phyloP scores from a whole-genome alignment of 2,329 filamentous ascomycete genomes.

The Colletotrichum salicis region DNA sequence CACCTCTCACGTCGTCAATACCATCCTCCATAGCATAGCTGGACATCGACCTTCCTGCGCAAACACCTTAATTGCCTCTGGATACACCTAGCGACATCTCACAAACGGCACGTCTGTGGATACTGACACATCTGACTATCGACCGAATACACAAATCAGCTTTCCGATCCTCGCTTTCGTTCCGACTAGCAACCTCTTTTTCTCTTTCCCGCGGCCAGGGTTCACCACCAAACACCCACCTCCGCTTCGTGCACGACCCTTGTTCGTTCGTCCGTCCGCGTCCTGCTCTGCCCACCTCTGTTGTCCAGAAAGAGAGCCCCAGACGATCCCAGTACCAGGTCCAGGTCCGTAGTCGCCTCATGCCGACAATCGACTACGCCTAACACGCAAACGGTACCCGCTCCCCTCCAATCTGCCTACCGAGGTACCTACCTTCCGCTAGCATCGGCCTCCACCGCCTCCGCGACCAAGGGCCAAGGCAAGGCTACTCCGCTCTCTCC shows the following conservation, averaged over 20 bases:
- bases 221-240: not conserved
- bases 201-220: not conserved
- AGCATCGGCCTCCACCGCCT: slow-evolving; percentile 28
- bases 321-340: slow-evolving; percentile 10
- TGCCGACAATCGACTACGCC: not conserved
- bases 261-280: slow-evolving; percentile 4
- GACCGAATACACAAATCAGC: not conserved
- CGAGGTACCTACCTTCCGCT: slow-evolving; percentile 19
- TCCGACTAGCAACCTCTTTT: slow-evolving; percentile 11
- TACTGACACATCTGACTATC: not conserved
- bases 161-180: slow-evolving; percentile 15
- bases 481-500: slow-evolving; percentile 34
- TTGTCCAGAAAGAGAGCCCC: not conserved
- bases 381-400: slow-evolving; percentile 14
- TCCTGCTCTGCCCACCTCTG: slow-evolving; percentile 8
- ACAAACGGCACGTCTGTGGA: not conserved
- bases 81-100: slow-evolving; percentile 5
- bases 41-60: not conserved
- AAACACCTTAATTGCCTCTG: not conserved
- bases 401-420: not conserved
- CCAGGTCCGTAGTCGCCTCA: slow-evolving; percentile 24
- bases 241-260: slow-evolving; percentile 20
- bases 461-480: not conserved
- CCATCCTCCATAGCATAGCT: not conserved
- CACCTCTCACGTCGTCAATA: not conserved